Conservation (phyloP, 768 basidiomycete genomes). For the Boletellus ananas region DNA sequence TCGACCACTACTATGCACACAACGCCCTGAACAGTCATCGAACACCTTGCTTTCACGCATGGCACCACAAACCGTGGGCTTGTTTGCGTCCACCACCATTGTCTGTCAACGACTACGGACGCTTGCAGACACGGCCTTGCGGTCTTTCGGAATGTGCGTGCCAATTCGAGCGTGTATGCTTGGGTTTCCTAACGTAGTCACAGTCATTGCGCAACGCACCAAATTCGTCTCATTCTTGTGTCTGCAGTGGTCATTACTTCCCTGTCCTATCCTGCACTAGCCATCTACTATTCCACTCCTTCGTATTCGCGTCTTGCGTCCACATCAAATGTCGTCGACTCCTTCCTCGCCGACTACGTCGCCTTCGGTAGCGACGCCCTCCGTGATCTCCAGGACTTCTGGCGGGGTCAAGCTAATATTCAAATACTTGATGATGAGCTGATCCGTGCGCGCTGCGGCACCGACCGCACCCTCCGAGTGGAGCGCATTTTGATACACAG, state of each 20-base stretch:
- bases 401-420: constrained; percentile 62
- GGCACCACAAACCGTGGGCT: constrained; percentile 18
- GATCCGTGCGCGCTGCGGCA: constrained; percentile 65
- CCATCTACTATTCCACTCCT: constrained; percentile 74
- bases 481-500: constrained; percentile 75
- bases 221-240: constrained; percentile 84
- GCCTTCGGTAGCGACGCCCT: constrained; percentile 52
- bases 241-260: constrained; percentile 86
- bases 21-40: constrained; percentile 7
- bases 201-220: constrained; percentile 88
- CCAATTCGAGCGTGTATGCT: background rate
- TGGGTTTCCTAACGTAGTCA: constrained; percentile 7
- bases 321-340: constrained; percentile 56
- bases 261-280: constrained; percentile 86
- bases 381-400: constrained; percentile 66
- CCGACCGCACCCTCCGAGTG: constrained; percentile 65
- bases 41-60: constrained; percentile 17
- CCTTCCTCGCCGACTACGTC: constrained; percentile 52
- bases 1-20: constrained; percentile 10
- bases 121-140: constrained; percentile 50
- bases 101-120: constrained; percentile 36
- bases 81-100: constrained; percentile 15
- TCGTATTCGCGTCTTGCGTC: constrained; percentile 54
- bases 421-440: constrained; percentile 68
- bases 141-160: constrained; percentile 80